Percentiles rank a stretch among this genome's conserved stretches.
These are phyloP conservation scores for Platanthera zijinensis DNA, from an alignment of 106 monocot species.

Conservation along the genomic window DNA sequence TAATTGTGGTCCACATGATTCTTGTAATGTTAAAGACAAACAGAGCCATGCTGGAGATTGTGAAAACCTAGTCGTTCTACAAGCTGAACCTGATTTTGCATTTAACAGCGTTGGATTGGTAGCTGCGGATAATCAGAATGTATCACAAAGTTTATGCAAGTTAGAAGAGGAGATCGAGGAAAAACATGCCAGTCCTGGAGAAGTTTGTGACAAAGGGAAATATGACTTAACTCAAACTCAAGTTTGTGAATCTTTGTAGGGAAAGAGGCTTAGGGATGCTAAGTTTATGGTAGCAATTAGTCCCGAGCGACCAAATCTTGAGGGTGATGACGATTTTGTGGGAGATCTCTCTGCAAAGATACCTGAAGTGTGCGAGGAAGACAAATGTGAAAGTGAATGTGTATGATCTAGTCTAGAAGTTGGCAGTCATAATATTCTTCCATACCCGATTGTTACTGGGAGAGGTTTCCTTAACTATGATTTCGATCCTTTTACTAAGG, in stretches of 20 bases:
- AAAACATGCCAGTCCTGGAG: conserved; percentile 8
- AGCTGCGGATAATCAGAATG: neutral
- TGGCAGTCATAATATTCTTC: conserved; percentile 9
- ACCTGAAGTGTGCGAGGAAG: conserved; percentile 1
- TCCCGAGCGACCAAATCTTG: conserved; percentile 11
- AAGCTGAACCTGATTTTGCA: conserved; percentile 6
- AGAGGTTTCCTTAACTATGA: neutral
- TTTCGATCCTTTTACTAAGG: conserved; percentile 4
- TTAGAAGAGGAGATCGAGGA: conserved; percentile 5
- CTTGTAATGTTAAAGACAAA: conserved; percentile 6
- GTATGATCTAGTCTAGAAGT: neutral
- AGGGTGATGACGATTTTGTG: neutral
- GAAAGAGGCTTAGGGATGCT: neutral
- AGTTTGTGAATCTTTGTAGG: neutral
- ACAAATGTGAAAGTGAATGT: conserved; percentile 1
- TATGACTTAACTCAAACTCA: neutral
- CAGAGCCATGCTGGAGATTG: conserved; percentile 1
- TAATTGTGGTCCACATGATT: conserved; percentile 9
- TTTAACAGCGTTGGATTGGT: conserved; percentile 6
- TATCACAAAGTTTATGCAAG: neutral
- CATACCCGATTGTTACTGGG: conserved; percentile 8
- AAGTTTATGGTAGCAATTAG: too few relatives aligned
- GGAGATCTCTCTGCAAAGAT: neutral
- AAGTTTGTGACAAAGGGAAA: conserved; percentile 14
- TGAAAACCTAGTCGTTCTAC: neutral